These are phyloP conservation scores for Psilocybe cubensis DNA, from an alignment of 768 basidiomycete genomes.

Conservation along the genomic window DNA sequence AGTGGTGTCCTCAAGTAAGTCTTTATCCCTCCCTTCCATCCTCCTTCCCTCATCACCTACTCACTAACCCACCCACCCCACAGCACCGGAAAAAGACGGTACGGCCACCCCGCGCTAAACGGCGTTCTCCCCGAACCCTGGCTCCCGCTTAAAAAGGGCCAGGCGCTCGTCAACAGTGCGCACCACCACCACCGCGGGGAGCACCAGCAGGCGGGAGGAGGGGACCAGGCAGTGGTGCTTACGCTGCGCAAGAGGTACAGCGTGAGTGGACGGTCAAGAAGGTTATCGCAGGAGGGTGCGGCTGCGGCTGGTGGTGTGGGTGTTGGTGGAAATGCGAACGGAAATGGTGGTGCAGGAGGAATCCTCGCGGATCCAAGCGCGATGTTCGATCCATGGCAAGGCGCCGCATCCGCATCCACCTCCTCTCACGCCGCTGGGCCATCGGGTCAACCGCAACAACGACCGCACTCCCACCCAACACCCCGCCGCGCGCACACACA, in stretches of 20 bases:
- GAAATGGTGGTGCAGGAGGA: not conserved
- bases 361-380: slow-evolving; percentile 24
- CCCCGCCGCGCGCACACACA: slow-evolving; percentile 27
- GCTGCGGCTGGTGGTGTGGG: slow-evolving; percentile 6
- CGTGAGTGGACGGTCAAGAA: slow-evolving; percentile 39
- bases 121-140: slow-evolving; percentile 93
- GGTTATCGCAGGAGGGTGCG: slow-evolving; percentile 17
- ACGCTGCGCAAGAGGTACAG: slow-evolving; percentile 78
- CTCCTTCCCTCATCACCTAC: slow-evolving; percentile 10
- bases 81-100: slow-evolving; percentile 93
- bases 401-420: no score
- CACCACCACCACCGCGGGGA: slow-evolving; percentile 18
- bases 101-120: slow-evolving; percentile 94
- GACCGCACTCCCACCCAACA: not conserved
- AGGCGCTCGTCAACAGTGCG: slow-evolving; percentile 68
- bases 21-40: not conserved
- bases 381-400: slow-evolving; percentile 65
- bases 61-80: not conserved
- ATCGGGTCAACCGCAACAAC: not conserved
- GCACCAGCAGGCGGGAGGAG: slow-evolving; percentile 42
- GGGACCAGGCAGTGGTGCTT: slow-evolving; percentile 73
- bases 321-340: not conserved
- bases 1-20: slow-evolving; percentile 86
- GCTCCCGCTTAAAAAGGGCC: slow-evolving; percentile 88
- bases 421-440: no score